Percentiles rank a stretch among this genome's conserved stretches.
phyloP scores from a whole-genome alignment of 768 basidiomycete genomes.

The Lentinula sp. region DNA sequence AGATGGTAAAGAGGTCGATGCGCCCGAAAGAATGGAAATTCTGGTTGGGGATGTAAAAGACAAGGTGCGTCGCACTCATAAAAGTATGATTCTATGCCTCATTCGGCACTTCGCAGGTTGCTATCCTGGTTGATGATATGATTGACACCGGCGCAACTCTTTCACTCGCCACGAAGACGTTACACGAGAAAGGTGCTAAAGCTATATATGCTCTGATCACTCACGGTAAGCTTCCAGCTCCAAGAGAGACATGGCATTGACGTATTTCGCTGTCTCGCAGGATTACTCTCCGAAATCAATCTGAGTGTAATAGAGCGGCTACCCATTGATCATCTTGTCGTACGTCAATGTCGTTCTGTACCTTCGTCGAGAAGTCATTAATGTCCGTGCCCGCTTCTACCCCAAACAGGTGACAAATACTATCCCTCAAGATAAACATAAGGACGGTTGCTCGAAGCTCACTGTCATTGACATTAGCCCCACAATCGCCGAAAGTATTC shows the following conservation, averaged over 20 bases:
- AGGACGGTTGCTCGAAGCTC: conserved; percentile 62
- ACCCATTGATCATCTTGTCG: conserved; percentile 83
- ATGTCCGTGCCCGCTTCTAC: neutral
- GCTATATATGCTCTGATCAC: conserved; percentile 85
- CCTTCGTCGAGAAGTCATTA: neutral
- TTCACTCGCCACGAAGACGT: conserved; percentile 74
- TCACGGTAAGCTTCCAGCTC: conserved; percentile 56
- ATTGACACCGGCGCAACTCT: conserved; percentile 94
- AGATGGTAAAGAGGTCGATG: conserved; percentile 55
- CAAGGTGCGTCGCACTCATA: conserved; percentile 46
- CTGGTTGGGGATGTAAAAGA: conserved; percentile 91
- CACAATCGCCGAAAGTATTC: conserved; percentile 92
- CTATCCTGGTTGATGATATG: conserved; percentile 98
- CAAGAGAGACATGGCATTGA: neutral
- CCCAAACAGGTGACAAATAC: conserved; percentile 82
- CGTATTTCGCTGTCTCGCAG: conserved; percentile 27
- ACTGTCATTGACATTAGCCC: conserved; percentile 87
- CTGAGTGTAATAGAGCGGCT: conserved; percentile 62
- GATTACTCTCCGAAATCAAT: conserved; percentile 73
- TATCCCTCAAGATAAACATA: conserved; percentile 76
- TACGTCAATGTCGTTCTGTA: conserved; percentile 28
- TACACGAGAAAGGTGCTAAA: conserved; percentile 86
- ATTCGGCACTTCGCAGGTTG: conserved; percentile 44
- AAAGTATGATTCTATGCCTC: conserved; percentile 5
- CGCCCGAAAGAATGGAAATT: conserved; percentile 83